Percentiles rank a stretch among this genome's conserved stretches.
phyloP scores from a whole-genome alignment of 352 stramenopile genomes.

The Globisporangium middletonii region DNA sequence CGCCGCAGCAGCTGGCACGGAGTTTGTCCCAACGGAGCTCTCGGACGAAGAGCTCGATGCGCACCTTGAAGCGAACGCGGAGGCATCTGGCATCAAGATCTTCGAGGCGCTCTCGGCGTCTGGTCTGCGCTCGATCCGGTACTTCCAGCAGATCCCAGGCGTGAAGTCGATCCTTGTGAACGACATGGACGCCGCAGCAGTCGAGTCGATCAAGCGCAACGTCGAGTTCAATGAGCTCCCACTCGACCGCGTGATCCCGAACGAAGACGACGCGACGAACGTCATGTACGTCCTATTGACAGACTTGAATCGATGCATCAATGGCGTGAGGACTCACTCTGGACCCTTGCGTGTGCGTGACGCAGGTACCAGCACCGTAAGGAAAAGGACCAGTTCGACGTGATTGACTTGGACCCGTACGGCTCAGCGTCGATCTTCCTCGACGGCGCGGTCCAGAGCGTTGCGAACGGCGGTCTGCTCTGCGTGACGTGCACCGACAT shows the following conservation, averaged over 20 bases:
- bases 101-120: constrained; percentile 98
- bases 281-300: constrained; percentile 57
- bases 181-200: constrained; percentile 96
- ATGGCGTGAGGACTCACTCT: not conserved
- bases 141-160: constrained; percentile 98
- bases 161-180: constrained; percentile 98
- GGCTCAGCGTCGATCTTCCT: constrained; percentile 98
- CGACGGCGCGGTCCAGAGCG: constrained; percentile 94
- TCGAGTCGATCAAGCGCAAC: constrained; percentile 96
- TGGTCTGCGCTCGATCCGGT: constrained; percentile 97
- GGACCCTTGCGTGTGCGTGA: not conserved
- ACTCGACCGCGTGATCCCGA: constrained; percentile 77
- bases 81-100: constrained; percentile 92
- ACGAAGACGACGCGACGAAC: constrained; percentile 80
- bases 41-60: constrained; percentile 71
- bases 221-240: constrained; percentile 86
- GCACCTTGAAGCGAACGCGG: constrained; percentile 48
- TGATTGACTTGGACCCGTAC: constrained; percentile 99
- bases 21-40: constrained; percentile 45
- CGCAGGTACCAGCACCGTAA: constrained; percentile 65
- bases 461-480: constrained; percentile 95
- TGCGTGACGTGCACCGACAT: constrained; percentile 99
- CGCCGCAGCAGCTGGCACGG: constrained; percentile 25
- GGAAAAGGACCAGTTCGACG: constrained; percentile 94
- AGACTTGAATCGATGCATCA: not conserved